phyloP scores from a whole-genome alignment of 768 basidiomycete species.

The Mycena kentingensis region DNA sequence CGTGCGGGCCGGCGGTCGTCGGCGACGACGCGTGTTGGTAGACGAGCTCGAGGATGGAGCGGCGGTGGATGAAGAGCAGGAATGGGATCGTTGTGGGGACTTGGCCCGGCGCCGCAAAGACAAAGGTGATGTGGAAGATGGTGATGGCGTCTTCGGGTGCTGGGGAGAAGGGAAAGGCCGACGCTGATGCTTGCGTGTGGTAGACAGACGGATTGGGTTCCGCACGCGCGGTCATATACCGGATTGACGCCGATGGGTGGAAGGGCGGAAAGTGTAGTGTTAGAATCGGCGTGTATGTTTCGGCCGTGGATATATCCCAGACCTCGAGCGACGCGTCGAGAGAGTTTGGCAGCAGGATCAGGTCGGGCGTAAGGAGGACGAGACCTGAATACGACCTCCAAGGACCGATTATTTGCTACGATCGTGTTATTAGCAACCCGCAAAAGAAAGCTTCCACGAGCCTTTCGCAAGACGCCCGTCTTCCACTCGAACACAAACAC shows the following conservation, averaged over 20 bases:
- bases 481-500: conserved; percentile 50
- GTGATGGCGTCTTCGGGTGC: conserved; percentile 34
- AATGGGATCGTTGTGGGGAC: conserved; percentile 18
- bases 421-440: background rate
- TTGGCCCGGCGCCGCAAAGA: background rate
- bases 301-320: conserved; percentile 35
- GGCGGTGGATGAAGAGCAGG: conserved; percentile 40
- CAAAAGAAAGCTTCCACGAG: conserved; percentile 22
- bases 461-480: conserved; percentile 38
- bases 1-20: conserved; percentile 5
- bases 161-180: conserved; percentile 26
- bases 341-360: conserved; percentile 32
- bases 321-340: conserved; percentile 25
- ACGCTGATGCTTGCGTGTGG: conserved; percentile 11
- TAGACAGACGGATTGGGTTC: conserved; percentile 42
- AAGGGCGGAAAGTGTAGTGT: conserved; percentile 37
- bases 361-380: conserved; percentile 27
- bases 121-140: conserved; percentile 35
- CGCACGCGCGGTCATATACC: conserved; percentile 37
- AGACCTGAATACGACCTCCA: conserved; percentile 25
- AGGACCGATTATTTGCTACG: conserved; percentile 19
- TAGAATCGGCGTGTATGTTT: conserved; percentile 29
- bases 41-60: conserved; percentile 27
- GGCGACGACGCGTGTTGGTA: conserved; percentile 5
- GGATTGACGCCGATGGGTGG: conserved; percentile 22